These are phyloP conservation scores for Candida saitoana DNA, from an alignment of 805 yeast species.

Conservation along the genomic window DNA sequence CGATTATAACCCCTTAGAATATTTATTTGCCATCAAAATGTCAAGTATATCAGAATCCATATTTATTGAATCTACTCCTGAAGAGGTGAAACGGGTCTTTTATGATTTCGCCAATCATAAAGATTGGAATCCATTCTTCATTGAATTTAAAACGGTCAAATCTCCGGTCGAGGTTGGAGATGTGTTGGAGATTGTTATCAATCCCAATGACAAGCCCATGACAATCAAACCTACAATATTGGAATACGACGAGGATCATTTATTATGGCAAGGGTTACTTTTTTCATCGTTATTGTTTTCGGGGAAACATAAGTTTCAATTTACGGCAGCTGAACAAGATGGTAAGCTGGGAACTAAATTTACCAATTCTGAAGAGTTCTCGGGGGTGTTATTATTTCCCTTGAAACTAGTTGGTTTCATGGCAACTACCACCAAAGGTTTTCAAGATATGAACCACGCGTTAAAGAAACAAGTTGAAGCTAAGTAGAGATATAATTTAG, in stretches of 20 bases:
- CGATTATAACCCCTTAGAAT: too few species aligned
- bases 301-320: slow-evolving; percentile 1
- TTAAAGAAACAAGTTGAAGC: neutral
- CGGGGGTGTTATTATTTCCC: neutral
- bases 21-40: too few species aligned
- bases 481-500: neutral
- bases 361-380: neutral
- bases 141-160: neutral
- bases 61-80: slow-evolving; percentile 1
- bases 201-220: neutral
- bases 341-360: neutral
- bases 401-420: neutral
- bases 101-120: neutral
- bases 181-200: neutral
- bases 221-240: neutral
- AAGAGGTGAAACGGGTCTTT: slow-evolving; percentile 1
- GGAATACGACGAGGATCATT: neutral
- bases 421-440: neutral
- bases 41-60: neutral
- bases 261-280: neutral
- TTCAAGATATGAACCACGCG: slow-evolving; percentile 1
- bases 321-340: neutral
- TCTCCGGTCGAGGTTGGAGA: neutral
- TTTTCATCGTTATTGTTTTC: neutral
- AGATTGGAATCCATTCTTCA: slow-evolving; percentile 3